These are phyloP conservation scores for Lepidium sativum DNA, from an alignment of 345 rosid genomes.

Conservation along the genomic window DNA sequence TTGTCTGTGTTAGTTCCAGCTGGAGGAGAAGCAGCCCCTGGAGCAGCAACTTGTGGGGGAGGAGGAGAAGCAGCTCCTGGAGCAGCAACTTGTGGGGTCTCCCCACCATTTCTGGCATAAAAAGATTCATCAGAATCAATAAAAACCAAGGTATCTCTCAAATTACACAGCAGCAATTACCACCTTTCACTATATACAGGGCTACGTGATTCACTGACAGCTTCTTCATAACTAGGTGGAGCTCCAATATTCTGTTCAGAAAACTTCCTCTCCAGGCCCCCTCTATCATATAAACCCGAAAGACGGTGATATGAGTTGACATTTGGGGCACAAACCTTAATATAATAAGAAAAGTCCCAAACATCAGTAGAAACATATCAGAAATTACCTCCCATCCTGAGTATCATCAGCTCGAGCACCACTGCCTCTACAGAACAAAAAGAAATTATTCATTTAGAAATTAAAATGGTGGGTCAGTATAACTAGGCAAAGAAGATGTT, in stretches of 20 bases:
- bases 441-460: background rate
- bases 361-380: slow-evolving; percentile 17
- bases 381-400: slow-evolving; percentile 59
- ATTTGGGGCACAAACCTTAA: background rate
- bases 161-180: background rate
- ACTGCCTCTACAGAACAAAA: slow-evolving; percentile 43
- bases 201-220: slow-evolving; percentile 60
- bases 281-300: slow-evolving; percentile 25
- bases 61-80: slow-evolving; percentile 30
- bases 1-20: slow-evolving; percentile 29
- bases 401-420: slow-evolving; percentile 63
- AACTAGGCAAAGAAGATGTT: background rate
- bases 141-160: slow-evolving; percentile 11
- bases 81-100: slow-evolving; percentile 41
- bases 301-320: slow-evolving; percentile 1
- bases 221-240: slow-evolving; percentile 95
- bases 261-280: slow-evolving; percentile 57
- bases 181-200: slow-evolving; percentile 78
- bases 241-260: slow-evolving; percentile 81
- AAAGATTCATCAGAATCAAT: slow-evolving; percentile 10
- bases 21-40: slow-evolving; percentile 45
- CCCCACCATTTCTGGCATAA: slow-evolving; percentile 26
- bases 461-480: background rate
- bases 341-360: background rate
- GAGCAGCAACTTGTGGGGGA: slow-evolving; percentile 36